These are phyloP conservation scores for Trichosporon asahii DNA, from an alignment of 1,284 basidiomycete species.

Conservation along the genomic window DNA sequence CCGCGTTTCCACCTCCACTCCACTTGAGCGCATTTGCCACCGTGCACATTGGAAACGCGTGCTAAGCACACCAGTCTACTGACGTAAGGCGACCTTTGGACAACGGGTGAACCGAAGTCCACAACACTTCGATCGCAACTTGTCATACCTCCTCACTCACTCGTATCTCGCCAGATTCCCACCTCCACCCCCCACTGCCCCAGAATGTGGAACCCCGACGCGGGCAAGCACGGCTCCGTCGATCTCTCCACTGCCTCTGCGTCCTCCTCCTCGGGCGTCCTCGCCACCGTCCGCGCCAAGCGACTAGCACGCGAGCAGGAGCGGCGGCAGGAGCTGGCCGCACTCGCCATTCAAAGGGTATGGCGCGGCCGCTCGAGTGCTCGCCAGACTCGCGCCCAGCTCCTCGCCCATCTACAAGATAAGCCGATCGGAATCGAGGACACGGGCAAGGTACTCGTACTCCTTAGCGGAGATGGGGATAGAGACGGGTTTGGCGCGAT, in stretches of 20 bases:
- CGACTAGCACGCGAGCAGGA: conserved; percentile 39
- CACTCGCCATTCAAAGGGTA: conserved; percentile 39
- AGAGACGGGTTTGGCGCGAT: conserved; percentile 19
- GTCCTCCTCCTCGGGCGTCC: conserved; percentile 37
- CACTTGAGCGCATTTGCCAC: neutral
- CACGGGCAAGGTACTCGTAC: conserved; percentile 18
- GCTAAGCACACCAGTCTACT: neutral
- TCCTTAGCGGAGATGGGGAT: conserved; percentile 17
- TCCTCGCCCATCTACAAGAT: neutral
- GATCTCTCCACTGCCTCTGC: conserved; percentile 43
- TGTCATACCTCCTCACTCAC: neutral
- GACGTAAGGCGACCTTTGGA: neutral
- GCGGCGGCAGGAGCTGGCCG: conserved; percentile 35
- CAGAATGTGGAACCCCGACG: conserved; percentile 27
- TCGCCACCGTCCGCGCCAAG: conserved; percentile 39
- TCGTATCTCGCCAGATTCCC: neutral
- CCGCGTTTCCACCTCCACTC: neutral
- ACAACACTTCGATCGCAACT: neutral
- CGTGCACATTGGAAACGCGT: neutral
- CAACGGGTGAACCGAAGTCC: neutral
- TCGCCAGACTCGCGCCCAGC: neutral
- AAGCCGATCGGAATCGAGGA: neutral
- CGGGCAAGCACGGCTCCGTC: conserved; percentile 25
- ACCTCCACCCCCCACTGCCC: neutral
- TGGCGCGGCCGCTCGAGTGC: conserved; percentile 40